A percentile compares a stretch with the other conserved stretches of the same genome.
Conservation (phyloP, 805 yeast species). For the Ogataea saltuana region DNA sequence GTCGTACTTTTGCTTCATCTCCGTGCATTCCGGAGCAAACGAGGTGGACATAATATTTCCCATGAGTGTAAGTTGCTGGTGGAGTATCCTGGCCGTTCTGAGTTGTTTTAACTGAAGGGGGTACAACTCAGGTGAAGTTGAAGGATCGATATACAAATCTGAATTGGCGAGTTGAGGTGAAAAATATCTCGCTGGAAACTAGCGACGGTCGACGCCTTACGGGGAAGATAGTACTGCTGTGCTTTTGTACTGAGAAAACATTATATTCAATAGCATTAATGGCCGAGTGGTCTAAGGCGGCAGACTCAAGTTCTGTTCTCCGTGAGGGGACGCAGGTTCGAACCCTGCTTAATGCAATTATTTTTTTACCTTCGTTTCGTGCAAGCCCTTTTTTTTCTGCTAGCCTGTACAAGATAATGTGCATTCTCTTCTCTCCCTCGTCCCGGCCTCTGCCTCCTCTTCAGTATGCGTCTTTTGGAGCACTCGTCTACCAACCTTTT, state of each 20-base stretch:
- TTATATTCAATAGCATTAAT: conserved; percentile 3
- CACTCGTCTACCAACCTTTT: too few species aligned
- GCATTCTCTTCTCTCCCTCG: too few species aligned
- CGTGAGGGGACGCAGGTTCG: conserved; percentile 11
- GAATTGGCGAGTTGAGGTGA: not conserved
- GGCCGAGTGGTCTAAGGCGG: conserved; percentile 11
- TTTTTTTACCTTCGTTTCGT: too few species aligned
- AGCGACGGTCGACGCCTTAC: conserved; percentile 4
- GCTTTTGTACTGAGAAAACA: not conserved
- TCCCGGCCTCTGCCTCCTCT: too few species aligned
- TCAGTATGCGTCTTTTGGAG: too few species aligned
- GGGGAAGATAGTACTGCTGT: not conserved
- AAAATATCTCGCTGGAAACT: not conserved
- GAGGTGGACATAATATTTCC: conserved; percentile 80
- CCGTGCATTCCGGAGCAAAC: conserved; percentile 96
- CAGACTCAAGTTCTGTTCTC: conserved; percentile 11
- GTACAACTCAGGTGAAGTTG: too few species aligned
- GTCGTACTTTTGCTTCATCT: conserved; percentile 81
- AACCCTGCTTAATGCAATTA: conserved; percentile 9
- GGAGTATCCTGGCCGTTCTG: too few species aligned
- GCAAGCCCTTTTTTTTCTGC: too few species aligned
- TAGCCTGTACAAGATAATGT: too few species aligned
- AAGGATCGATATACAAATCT: not conserved
- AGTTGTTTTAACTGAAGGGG: too few species aligned
- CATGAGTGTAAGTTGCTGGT: conserved; percentile 41